Evolutionary conservation across 2,329 filamentous ascomycete species (phyloP).

Genomic region (Cladosporium sp.): DNA sequence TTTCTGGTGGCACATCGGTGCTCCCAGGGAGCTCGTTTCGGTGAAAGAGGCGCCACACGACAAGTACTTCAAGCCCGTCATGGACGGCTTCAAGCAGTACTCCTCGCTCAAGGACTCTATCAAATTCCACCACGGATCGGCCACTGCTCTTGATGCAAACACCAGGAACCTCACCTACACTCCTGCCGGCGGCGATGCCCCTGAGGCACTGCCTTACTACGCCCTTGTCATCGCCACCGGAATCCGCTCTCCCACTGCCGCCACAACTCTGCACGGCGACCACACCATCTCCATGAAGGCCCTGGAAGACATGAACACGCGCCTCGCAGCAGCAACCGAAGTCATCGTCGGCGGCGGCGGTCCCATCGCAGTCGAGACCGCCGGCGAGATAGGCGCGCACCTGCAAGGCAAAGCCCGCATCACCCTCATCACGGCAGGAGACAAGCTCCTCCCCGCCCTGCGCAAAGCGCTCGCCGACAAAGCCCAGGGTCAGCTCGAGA

Average conservation of each 20-base stretch:
- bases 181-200: constrained; percentile 26
- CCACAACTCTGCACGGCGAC: constrained; percentile 41
- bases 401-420: constrained; percentile 39
- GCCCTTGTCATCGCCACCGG: constrained; percentile 56
- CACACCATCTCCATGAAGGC: constrained; percentile 28
- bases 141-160: constrained; percentile 43
- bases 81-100: constrained; percentile 50
- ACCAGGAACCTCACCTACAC: constrained; percentile 43
- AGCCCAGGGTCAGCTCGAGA: constrained; percentile 44
- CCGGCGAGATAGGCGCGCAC: constrained; percentile 33
- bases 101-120: constrained; percentile 33
- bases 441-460: constrained; percentile 40
- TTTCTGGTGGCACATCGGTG: constrained; percentile 51
- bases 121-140: constrained; percentile 47
- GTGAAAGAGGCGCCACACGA: constrained; percentile 43
- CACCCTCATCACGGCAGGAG: constrained; percentile 41
- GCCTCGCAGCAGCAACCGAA: constrained; percentile 32
- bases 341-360: constrained; percentile 36
- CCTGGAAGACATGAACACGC: constrained; percentile 29
- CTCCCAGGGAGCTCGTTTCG: constrained; percentile 51
- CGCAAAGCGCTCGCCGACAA: constrained; percentile 35
- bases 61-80: constrained; percentile 48
- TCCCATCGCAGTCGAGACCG: constrained; percentile 36
- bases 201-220: constrained; percentile 44
- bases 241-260: constrained; percentile 42